Percentiles rank a stretch among this genome's conserved stretches.
phyloP scores from a whole-genome alignment of 208 protist species.

The Angomonas deanei region DNA sequence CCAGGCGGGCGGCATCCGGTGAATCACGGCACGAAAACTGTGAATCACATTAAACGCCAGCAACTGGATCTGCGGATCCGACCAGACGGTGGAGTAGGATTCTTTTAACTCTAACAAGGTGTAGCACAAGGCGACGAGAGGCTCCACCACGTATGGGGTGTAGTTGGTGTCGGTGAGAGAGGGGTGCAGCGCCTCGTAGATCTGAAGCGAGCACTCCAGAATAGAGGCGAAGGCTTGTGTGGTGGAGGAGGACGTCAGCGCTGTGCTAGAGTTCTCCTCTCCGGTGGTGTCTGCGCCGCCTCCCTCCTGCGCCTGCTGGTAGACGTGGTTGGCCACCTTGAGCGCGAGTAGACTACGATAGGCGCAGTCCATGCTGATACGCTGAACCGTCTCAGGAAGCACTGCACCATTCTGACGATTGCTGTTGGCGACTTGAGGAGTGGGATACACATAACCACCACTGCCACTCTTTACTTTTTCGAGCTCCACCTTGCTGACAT shows the following conservation, averaged over 20 bases:
- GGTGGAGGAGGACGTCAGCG: not conserved
- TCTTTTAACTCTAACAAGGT: conserved; percentile 35
- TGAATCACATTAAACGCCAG: conserved; percentile 49
- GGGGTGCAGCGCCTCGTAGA: conserved; percentile 44
- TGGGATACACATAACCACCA: not conserved
- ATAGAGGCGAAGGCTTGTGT: conserved; percentile 5
- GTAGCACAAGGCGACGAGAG: conserved; percentile 57
- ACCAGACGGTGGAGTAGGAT: conserved; percentile 25
- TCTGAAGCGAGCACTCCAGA: conserved; percentile 32
- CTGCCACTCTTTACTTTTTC: not conserved
- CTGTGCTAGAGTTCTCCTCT: not conserved
- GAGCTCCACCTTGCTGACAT: conserved; percentile 20
- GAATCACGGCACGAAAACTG: conserved; percentile 31
- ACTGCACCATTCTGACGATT: not conserved
- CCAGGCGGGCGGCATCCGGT: conserved; percentile 2
- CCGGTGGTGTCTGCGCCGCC: not conserved
- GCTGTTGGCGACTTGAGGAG: not conserved
- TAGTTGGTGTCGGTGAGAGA: conserved; percentile 28
- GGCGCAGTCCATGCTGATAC: conserved; percentile 24
- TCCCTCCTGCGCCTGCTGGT: not conserved
- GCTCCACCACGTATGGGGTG: conserved; percentile 35
- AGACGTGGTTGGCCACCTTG: conserved; percentile 13
- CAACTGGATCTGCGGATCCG: conserved; percentile 52
- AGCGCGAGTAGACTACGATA: conserved; percentile 54
- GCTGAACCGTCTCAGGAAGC: conserved; percentile 4